Evolutionary conservation across 352 stramenopile genomes (phyloP).

Genomic region (Thalassiosira allenii): DNA sequence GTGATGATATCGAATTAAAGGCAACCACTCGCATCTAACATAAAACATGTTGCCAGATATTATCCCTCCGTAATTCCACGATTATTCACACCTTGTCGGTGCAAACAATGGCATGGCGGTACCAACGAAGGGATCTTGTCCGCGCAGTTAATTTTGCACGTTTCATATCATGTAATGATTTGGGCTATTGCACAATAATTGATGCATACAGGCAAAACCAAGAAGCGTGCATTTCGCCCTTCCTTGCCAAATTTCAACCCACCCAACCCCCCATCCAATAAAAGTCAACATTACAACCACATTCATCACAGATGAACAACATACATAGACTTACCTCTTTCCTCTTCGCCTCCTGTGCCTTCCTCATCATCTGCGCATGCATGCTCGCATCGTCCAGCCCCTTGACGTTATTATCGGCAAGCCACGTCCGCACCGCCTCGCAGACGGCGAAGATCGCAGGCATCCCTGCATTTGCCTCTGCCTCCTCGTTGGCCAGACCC

Average conservation of each 20-base stretch:
- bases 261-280: neutral
- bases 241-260: neutral
- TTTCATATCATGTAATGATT: constrained; percentile 29
- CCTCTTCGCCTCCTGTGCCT: constrained; percentile 71
- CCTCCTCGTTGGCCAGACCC: constrained; percentile 72
- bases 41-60: constrained; percentile 58
- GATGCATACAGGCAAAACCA: constrained; percentile 22
- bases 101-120: constrained; percentile 53
- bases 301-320: neutral
- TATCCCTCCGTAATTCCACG: constrained; percentile 69
- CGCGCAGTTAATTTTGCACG: constrained; percentile 57
- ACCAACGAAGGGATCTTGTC: constrained; percentile 81
- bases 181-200: constrained; percentile 25
- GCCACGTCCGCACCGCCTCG: constrained; percentile 77
- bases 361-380: constrained; percentile 83
- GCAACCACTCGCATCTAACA: neutral
- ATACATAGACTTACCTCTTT: constrained; percentile 69
- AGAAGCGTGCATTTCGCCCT: constrained; percentile 36
- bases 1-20: no score
- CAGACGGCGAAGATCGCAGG: constrained; percentile 77
- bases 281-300: neutral
- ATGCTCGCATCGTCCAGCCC: constrained; percentile 80
- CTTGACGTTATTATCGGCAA: constrained; percentile 82
- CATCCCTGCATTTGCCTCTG: constrained; percentile 67
- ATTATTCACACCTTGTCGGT: constrained; percentile 77